These are phyloP conservation scores for Metschnikowia kofuensis DNA, from an alignment of 805 yeast genomes.

Conservation along the genomic window DNA sequence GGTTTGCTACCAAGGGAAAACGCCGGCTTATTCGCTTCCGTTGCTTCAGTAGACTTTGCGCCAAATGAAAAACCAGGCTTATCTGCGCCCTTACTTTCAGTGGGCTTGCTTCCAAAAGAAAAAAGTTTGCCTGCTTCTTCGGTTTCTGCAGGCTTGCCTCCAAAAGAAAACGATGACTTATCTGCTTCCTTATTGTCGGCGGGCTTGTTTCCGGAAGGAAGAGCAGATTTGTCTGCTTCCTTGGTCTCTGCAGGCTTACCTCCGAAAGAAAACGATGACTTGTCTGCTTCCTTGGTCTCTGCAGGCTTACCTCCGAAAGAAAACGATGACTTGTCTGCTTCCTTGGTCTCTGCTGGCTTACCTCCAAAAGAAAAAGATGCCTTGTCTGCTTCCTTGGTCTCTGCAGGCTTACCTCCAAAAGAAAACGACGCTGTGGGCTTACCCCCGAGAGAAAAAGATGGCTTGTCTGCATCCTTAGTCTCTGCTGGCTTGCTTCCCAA, in stretches of 20 bases:
- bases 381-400: not conserved
- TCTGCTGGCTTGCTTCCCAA: slow-evolving; percentile 27
- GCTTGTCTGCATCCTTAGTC: slow-evolving; percentile 15
- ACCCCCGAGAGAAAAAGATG: slow-evolving; percentile 12
- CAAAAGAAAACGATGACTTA: slow-evolving; percentile 10
- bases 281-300: slow-evolving; percentile 14
- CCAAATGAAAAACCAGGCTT: slow-evolving; percentile 23
- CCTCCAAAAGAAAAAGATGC: slow-evolving; percentile 25
- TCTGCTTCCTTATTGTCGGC: slow-evolving; percentile 16
- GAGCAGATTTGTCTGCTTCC: slow-evolving; percentile 14
- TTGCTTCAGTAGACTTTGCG: slow-evolving; percentile 21
- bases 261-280: slow-evolving; percentile 19
- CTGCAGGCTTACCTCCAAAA: slow-evolving; percentile 21
- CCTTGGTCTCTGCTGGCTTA: slow-evolving; percentile 20
- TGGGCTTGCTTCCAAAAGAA: slow-evolving; percentile 26
- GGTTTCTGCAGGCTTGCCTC: slow-evolving; percentile 17
- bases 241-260: slow-evolving; percentile 19
- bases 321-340: slow-evolving; percentile 13
- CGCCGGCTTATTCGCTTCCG: slow-evolving; percentile 1
- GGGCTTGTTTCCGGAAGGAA: slow-evolving; percentile 20
- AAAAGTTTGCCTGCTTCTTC: slow-evolving; percentile 10
- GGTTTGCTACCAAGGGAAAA: slow-evolving; percentile 23
- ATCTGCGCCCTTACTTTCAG: slow-evolving; percentile 14
- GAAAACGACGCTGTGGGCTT: too few species aligned
- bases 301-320: slow-evolving; percentile 21